phyloP scores from a whole-genome alignment of 1,139 yeast species.

The Magnusiomyces fungicola region DNA sequence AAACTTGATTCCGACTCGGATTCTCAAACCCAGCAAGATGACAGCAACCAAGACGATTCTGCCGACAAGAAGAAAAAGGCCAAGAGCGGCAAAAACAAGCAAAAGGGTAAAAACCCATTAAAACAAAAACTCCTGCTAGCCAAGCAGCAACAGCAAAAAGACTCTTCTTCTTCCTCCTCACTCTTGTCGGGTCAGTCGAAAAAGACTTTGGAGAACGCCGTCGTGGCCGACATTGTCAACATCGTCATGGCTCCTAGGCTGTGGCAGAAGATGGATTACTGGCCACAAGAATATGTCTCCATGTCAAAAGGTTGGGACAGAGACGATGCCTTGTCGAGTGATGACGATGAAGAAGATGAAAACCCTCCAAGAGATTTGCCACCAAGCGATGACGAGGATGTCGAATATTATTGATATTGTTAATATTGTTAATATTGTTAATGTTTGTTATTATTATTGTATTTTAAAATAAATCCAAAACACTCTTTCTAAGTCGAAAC shows the following conservation, averaged over 20 bases:
- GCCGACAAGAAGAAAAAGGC: neutral
- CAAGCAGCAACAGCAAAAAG: neutral
- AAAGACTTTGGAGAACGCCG: neutral
- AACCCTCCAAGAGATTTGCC: constrained; percentile 1
- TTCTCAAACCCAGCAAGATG: neutral
- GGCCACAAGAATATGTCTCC: constrained; percentile 32
- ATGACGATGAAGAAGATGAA: constrained; percentile 13
- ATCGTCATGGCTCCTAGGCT: constrained; percentile 31
- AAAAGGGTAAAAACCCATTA: neutral
- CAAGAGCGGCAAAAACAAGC: constrained; percentile 6
- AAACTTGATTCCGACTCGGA: neutral
- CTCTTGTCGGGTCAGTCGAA: neutral
- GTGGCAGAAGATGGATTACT: constrained; percentile 33
- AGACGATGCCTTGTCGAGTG: constrained; percentile 23
- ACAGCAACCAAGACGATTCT: neutral
- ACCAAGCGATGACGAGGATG: constrained; percentile 17
- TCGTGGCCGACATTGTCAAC: constrained; percentile 31
- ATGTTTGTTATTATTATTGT: too few relatives aligned
- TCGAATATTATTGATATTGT: constrained; percentile 12
- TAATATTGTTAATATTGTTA: too few relatives aligned
- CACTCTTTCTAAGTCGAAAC: too few relatives aligned
- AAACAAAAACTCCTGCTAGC: neutral
- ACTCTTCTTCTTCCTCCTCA: neutral
- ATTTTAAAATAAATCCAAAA: too few relatives aligned
- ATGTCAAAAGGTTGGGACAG: constrained; percentile 21